Base-by-base conservation (phyloP, 2,329 filamentous ascomycete species). In the Colletotrichum tofieldiae region DNA sequence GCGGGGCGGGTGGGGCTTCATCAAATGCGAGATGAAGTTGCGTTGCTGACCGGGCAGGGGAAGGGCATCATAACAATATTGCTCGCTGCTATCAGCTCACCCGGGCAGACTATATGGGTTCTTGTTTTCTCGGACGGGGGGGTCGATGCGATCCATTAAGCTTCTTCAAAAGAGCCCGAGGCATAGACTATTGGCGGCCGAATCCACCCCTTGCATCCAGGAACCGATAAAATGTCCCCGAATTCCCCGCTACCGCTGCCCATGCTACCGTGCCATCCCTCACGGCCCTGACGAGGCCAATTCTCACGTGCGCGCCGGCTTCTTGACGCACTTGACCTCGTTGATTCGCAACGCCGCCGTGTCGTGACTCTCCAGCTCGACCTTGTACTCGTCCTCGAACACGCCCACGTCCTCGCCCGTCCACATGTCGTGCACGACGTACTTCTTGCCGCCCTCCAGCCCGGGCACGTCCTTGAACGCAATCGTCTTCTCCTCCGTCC, bases 361-460 rank as follows among this genome's bases (percentile, higher is more conserved):
- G 68, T 84, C 83, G 75, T 84, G 82, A 20, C 76, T 75, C 43
- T 73, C 77, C 6, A 84, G 75, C 4, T 77, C 73, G 14, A 78
- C 72, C 5, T 71, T 75, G 43, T 81, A 75, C 20, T 76, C 76
- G 8, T 77, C 77, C 52, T 72, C 74, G n/a, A 82, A 77, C 41
- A 75, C 79, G 3, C 85, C 82, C 18, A 87, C 59, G 52, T 80
- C 78, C 72, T 82, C 74, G 4, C 83, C 85, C 1, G 80, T 85
- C 86, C 86, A 88, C 73, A 85, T 82, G 77, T 88, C 82, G 4
- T 80, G 81, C 1, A 87, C 82, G 2, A 79, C 75, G 63, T 85
- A 86, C 9, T 75, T 75, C 35, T 73, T 77, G 2, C 72, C 70
- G 0, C 65, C 67, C 18, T 73, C 60, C 14, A 87, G 77, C 2